A percentile compares a stretch with the other conserved stretches of the same genome.
Conservation (phyloP, 1,139 yeast genomes). For the Hemisphaericaspora lyxosophila region DNA sequence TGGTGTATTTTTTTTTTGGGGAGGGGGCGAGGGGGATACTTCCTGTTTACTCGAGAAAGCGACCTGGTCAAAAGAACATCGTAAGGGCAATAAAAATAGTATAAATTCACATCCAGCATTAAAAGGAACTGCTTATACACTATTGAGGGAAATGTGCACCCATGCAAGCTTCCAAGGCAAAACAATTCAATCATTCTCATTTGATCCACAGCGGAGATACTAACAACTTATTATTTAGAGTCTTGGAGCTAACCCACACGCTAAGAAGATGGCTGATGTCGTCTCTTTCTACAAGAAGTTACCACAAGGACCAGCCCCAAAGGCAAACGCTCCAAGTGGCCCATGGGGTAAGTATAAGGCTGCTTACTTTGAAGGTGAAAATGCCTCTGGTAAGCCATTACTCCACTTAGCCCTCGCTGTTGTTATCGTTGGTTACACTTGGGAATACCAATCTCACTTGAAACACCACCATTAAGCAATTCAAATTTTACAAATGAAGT, state of each 20-base stretch:
- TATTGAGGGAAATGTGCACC: too few species aligned
- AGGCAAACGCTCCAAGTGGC: conserved; percentile 66
- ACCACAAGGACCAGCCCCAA: conserved; percentile 89
- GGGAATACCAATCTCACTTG: conserved; percentile 90
- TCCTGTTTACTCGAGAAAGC: too few species aligned
- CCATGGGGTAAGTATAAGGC: conserved; percentile 77
- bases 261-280: conserved; percentile 94
- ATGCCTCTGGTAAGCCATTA: conserved; percentile 79
- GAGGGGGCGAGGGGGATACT: too few species aligned
- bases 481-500: background rate
- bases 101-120: too few species aligned
- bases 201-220: too few species aligned
- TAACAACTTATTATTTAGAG: conserved; percentile 53
- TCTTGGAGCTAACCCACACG: conserved; percentile 93
- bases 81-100: too few species aligned
- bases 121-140: too few species aligned
- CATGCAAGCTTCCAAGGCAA: too few species aligned
- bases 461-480: conserved; percentile 42
- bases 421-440: conserved; percentile 78
- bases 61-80: too few species aligned
- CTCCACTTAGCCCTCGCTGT: conserved; percentile 74
- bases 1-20: too few species aligned
- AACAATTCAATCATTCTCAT: too few species aligned
- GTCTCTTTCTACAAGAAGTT: conserved; percentile 93
- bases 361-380: conserved; percentile 75